Percentiles rank a stretch among this genome's conserved stretches.
phyloP scores from a whole-genome alignment of 768 basidiomycete genomes.

The Leccinum barrowsii region DNA sequence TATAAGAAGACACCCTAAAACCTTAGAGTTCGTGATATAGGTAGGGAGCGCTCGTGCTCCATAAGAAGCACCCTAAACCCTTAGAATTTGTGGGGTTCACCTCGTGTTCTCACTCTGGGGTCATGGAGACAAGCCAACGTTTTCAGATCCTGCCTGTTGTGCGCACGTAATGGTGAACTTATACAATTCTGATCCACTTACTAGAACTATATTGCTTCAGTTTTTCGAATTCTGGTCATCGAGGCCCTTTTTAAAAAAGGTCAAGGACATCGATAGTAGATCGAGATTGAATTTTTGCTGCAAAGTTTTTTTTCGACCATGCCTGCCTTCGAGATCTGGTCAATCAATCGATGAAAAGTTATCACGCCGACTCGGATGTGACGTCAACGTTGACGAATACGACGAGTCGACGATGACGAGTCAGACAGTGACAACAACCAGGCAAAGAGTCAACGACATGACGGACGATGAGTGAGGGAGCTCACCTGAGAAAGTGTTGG shows the following conservation, averaged over 20 bases:
- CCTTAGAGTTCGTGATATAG: not conserved
- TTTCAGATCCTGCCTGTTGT: not conserved
- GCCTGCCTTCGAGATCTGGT: constrained; percentile 39
- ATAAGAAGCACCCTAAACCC: not conserved
- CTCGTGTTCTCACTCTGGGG: not conserved
- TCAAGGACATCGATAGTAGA: too few species aligned
- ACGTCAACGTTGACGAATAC: too few species aligned
- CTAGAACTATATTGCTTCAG: not conserved
- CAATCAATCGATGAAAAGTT: constrained; percentile 27
- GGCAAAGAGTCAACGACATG: too few species aligned
- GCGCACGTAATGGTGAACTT: not conserved
- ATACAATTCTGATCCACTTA: not conserved
- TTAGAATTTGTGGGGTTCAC: not conserved
- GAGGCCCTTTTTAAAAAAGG: too few species aligned
- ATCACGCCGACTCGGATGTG: too few species aligned
- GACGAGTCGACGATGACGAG: too few species aligned
- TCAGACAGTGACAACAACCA: too few species aligned
- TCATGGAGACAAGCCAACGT: not conserved
- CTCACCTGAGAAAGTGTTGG: too few species aligned
- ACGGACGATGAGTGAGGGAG: too few species aligned
- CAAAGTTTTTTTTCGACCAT: constrained; percentile 8
- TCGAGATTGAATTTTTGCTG: not conserved
- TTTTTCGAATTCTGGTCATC: not conserved
- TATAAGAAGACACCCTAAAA: not conserved
- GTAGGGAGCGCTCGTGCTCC: too few species aligned